Percentiles rank a stretch among this genome's conserved stretches.
These are phyloP conservation scores for Globisporangium irregulare DNA, from an alignment of 352 stramenopile species.

Conservation along the genomic window DNA sequence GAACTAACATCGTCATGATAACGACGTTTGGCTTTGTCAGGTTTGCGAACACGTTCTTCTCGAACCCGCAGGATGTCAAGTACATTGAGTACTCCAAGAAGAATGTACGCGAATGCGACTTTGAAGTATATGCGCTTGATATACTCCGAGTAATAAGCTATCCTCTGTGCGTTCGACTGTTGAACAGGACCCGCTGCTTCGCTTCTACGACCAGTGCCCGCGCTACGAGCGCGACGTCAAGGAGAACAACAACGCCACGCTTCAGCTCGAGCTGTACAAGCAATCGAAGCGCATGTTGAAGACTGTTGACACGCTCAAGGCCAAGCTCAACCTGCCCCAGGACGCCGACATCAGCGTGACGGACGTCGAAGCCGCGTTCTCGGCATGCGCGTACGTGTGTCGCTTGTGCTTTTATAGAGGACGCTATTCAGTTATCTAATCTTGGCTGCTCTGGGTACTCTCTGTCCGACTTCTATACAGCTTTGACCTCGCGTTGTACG, in stretches of 20 bases:
- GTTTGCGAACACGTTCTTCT: constrained; percentile 56
- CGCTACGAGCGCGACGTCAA: constrained; percentile 50
- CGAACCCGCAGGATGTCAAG: constrained; percentile 38
- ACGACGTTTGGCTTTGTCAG: constrained; percentile 16
- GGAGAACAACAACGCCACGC: constrained; percentile 30
- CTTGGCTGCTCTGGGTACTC: too few species aligned
- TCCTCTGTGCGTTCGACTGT: not conserved
- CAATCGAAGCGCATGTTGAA: constrained; percentile 22
- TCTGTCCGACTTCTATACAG: constrained; percentile 4
- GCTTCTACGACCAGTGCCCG: constrained; percentile 61
- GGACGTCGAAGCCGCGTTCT: constrained; percentile 36
- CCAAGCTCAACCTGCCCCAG: constrained; percentile 13
- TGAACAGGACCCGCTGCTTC: constrained; percentile 41
- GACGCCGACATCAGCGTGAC: constrained; percentile 20
- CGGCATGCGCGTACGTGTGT: constrained; percentile 39
- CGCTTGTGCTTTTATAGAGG: not conserved
- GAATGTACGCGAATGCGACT: constrained; percentile 17
- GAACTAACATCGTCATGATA: not conserved
- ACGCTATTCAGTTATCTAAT: too few species aligned
- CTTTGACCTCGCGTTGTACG: constrained; percentile 51
- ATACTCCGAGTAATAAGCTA: too few species aligned
- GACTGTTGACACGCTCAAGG: constrained; percentile 18
- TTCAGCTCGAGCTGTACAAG: constrained; percentile 30
- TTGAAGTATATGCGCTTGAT: too few species aligned
- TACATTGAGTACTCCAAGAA: constrained; percentile 41